phyloP scores from a whole-genome alignment of 352 stramenopile species.

The Globisporangium emineosum region DNA sequence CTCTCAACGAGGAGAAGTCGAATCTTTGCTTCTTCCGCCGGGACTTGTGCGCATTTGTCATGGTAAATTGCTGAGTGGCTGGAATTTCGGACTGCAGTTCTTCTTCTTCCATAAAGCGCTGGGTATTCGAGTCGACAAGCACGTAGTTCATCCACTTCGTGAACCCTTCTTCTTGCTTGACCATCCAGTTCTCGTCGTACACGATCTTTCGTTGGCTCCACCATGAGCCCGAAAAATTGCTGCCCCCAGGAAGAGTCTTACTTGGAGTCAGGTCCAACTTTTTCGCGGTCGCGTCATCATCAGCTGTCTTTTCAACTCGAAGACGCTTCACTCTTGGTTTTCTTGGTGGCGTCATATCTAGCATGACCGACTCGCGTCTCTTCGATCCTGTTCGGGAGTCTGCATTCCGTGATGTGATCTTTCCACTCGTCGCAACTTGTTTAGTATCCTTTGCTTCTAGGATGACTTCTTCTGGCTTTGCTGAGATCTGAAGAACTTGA shows the following conservation, averaged over 20 bases:
- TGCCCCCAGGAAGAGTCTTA: slow-evolving; percentile 5
- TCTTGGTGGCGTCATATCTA: slow-evolving; percentile 44
- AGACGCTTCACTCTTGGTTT: slow-evolving; percentile 25
- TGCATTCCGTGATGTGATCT: background rate
- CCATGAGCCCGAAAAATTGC: slow-evolving; percentile 48
- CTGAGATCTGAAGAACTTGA: slow-evolving; percentile 11
- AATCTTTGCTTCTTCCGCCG: slow-evolving; percentile 22
- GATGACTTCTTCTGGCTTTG: background rate
- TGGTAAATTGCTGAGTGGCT: background rate
- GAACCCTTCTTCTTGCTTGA: slow-evolving; percentile 76
- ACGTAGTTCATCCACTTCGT: slow-evolving; percentile 89
- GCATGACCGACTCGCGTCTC: slow-evolving; percentile 28
- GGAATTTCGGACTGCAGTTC: slow-evolving; percentile 19
- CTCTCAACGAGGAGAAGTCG: slow-evolving; percentile 67
- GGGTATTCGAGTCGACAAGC: slow-evolving; percentile 48
- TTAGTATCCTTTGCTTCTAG: background rate
- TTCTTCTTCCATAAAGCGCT: slow-evolving; percentile 33
- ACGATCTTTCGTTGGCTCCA: slow-evolving; percentile 69
- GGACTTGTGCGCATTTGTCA: slow-evolving; percentile 2
- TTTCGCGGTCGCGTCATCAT: slow-evolving; percentile 11
- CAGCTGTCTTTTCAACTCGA: slow-evolving; percentile 6
- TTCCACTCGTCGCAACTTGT: slow-evolving; percentile 7
- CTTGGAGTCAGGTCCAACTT: slow-evolving; percentile 6
- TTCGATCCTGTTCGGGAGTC: slow-evolving; percentile 18
- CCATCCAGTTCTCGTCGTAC: slow-evolving; percentile 79